Evolutionary conservation across 176 grass and related monocot species (phyloP).

Genomic region (Eragrostis nindensis): DNA sequence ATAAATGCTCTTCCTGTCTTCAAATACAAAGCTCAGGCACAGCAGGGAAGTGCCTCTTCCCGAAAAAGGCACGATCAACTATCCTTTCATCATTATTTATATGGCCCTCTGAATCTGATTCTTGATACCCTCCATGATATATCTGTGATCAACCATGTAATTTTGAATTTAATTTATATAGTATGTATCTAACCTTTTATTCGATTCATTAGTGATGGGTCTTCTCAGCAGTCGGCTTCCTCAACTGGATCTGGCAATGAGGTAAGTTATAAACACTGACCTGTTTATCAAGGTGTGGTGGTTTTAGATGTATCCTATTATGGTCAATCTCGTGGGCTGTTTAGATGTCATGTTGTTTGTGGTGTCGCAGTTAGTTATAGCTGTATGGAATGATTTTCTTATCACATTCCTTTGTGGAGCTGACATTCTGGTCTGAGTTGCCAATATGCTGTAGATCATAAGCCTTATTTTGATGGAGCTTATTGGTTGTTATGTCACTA

Average conservation of each 20-base stretch:
- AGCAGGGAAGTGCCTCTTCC: constrained; percentile 35
- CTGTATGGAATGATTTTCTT: constrained; percentile 20
- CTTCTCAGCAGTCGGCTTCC: constrained; percentile 44
- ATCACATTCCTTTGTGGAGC: constrained; percentile 24
- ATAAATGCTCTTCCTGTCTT: constrained; percentile 95
- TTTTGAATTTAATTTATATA: neutral
- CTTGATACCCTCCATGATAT: neutral
- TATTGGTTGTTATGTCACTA: constrained; percentile 4
- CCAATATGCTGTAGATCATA: neutral
- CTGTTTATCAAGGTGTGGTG: constrained; percentile 13
- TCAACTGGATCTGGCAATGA: constrained; percentile 54
- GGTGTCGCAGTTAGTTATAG: neutral
- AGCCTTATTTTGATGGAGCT: constrained; percentile 21
- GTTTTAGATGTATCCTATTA: constrained; percentile 9
- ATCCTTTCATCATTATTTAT: constrained; percentile 36
- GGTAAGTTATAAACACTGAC: constrained; percentile 49
- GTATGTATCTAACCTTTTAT: constrained; percentile 36
- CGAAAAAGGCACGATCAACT: constrained; percentile 61
- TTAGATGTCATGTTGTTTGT: constrained; percentile 17
- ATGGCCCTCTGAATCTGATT: neutral
- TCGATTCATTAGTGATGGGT: constrained; percentile 56
- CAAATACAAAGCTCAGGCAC: constrained; percentile 72
- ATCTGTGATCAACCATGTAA: constrained; percentile 7
- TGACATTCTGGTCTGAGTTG: constrained; percentile 21
- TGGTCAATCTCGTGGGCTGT: constrained; percentile 8